Conservation (phyloP, 495 filamentous ascomycete species). For the Neurospora discreta region DNA sequence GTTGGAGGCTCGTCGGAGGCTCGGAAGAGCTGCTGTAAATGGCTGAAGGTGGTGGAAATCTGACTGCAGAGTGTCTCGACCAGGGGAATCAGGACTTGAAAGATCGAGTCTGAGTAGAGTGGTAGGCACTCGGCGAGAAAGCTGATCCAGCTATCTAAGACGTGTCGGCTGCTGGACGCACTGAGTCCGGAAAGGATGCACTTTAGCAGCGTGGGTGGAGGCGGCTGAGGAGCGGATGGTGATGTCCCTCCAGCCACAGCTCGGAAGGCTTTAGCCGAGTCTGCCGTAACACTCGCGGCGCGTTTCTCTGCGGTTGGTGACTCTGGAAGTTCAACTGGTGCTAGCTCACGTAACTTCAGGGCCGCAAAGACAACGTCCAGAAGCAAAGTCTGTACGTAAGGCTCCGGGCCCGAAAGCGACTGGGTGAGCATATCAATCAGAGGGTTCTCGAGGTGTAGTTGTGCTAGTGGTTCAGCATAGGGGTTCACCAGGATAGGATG, state of each 20-base stretch:
- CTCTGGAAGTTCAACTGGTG: slow-evolving; percentile 29
- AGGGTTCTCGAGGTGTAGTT: slow-evolving; percentile 58
- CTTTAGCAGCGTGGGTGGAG: slow-evolving; percentile 66
- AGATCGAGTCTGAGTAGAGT: slow-evolving; percentile 69
- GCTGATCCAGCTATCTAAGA: slow-evolving; percentile 82
- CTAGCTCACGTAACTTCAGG: slow-evolving; percentile 52
- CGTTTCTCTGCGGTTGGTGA: slow-evolving; percentile 35
- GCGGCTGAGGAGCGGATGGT: slow-evolving; percentile 31
- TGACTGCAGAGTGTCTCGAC: slow-evolving; percentile 80
- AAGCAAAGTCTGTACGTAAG: slow-evolving; percentile 60
- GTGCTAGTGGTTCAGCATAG: slow-evolving; percentile 50
- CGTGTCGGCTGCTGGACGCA: slow-evolving; percentile 57
- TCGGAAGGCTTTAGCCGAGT: slow-evolving; percentile 14
- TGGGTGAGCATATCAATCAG: slow-evolving; percentile 60
- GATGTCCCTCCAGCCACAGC: slow-evolving; percentile 19
- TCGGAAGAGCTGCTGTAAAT: slow-evolving; percentile 47
- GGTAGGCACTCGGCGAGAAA: slow-evolving; percentile 81
- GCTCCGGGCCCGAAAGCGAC: slow-evolving; percentile 49
- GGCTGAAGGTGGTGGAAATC: slow-evolving; percentile 55
- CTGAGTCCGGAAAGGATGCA: slow-evolving; percentile 77
- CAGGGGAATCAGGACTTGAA: slow-evolving; percentile 79
- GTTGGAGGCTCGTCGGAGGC: slow-evolving; percentile 21
- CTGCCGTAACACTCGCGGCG: slow-evolving; percentile 14
- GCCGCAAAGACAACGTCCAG: slow-evolving; percentile 64
- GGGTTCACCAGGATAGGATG: slow-evolving; percentile 67